Percentiles rank a stretch among this genome's conserved stretches.
These are phyloP conservation scores for Fragaria ananassa DNA, from an alignment of 306 rosid species.

Conservation along the genomic window DNA sequence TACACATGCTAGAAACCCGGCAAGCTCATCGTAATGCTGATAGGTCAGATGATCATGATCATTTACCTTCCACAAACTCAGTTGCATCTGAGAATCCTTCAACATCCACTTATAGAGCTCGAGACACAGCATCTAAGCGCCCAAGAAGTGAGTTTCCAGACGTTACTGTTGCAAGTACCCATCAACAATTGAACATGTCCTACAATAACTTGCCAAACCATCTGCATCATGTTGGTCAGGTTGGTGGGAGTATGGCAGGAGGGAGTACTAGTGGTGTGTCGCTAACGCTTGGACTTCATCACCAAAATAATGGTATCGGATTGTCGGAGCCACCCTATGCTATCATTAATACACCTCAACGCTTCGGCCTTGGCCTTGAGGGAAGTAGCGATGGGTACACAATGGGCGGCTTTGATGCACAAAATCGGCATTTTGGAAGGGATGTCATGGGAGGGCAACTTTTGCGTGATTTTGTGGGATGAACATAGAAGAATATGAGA, in stretches of 20 bases:
- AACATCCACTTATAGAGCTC: constrained; percentile 39
- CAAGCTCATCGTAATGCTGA: constrained; percentile 42
- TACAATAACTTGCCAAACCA: constrained; percentile 40
- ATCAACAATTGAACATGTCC: constrained; percentile 41
- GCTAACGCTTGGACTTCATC: constrained; percentile 80
- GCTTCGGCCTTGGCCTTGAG: constrained; percentile 55
- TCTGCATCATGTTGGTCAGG: constrained; percentile 40
- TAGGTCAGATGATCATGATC: constrained; percentile 44
- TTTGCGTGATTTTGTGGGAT: constrained; percentile 74
- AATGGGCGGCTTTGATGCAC: constrained; percentile 63
- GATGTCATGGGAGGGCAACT: constrained; percentile 65
- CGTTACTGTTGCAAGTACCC: constrained; percentile 25
- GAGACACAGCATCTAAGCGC: constrained; percentile 32
- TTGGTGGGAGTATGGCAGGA: constrained; percentile 46
- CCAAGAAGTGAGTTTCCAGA: constrained; percentile 38
- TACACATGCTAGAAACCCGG: constrained; percentile 69
- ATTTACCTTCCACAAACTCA: constrained; percentile 40
- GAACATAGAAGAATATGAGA: constrained; percentile 23
- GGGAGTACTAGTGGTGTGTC: constrained; percentile 56
- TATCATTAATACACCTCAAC: constrained; percentile 56
- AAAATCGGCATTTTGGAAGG: constrained; percentile 73
- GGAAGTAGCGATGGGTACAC: constrained; percentile 49
- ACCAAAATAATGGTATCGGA: constrained; percentile 67
- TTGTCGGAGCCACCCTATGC: constrained; percentile 64
- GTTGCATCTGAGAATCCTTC: constrained; percentile 51